These are phyloP conservation scores for Secale cereale DNA, from an alignment of 176 grass and related monocot genomes.

Conservation along the genomic window DNA sequence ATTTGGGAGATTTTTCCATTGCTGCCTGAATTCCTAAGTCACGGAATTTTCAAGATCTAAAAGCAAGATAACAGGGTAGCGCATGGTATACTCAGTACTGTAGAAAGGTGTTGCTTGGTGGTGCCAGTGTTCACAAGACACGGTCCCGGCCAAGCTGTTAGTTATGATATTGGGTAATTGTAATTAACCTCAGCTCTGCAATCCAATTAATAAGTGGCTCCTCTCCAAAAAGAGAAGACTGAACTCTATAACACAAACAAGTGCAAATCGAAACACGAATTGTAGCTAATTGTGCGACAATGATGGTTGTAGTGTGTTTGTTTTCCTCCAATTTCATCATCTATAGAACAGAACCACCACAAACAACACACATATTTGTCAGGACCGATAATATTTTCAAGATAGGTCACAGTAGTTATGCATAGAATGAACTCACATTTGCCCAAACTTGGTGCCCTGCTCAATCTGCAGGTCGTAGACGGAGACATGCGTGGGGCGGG, in stretches of 20 bases:
- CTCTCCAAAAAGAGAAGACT: not conserved
- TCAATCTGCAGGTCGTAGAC: constrained; percentile 92
- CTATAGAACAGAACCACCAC: not conserved
- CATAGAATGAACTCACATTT: constrained; percentile 29
- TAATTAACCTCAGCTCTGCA: no score
- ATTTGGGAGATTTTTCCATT: rapidly evolving
- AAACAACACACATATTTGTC: not conserved
- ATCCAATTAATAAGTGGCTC: not conserved
- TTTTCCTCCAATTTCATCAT: not conserved
- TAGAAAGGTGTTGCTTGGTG: no score
- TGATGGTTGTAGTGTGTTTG: not conserved
- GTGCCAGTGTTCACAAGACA: not conserved
- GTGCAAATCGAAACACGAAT: not conserved
- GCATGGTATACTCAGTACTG: not conserved
- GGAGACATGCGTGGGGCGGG: constrained; percentile 59
- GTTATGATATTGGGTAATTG: not conserved
- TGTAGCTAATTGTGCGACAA: not conserved
- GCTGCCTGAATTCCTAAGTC: not conserved
- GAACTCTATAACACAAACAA: not conserved
- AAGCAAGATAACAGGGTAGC: not conserved
- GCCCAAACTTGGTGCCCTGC: constrained; percentile 84
- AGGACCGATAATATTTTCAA: not conserved
- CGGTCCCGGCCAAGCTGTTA: not conserved
- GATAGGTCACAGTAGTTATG: not conserved
- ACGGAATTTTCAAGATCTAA: not conserved